A percentile compares a stretch with the other conserved stretches of the same genome.
Conservation (phyloP, 805 yeast species). For the Phaffomyces opuntiae region DNA sequence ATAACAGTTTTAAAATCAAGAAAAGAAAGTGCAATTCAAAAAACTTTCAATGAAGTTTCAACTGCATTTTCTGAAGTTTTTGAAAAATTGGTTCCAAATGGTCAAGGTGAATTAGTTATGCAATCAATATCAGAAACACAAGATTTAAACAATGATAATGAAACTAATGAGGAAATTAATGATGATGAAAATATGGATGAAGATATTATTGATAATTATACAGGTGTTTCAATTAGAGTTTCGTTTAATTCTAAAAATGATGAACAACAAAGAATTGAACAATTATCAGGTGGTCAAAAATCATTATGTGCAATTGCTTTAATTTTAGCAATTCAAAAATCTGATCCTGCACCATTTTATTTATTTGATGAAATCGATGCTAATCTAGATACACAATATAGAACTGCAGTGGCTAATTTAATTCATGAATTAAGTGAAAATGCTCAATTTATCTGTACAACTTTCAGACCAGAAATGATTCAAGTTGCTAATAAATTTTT, state of each 20-base stretch:
- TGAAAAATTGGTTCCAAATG: constrained; percentile 75
- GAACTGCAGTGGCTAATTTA: constrained; percentile 78
- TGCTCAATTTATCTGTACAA: constrained; percentile 94
- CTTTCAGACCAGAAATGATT: constrained; percentile 90
- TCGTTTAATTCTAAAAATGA: constrained; percentile 82
- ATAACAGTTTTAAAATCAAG: constrained; percentile 65
- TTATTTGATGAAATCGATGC: constrained; percentile 96
- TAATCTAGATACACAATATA: constrained; percentile 84
- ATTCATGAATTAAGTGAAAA: constrained; percentile 54
- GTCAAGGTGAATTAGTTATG: constrained; percentile 69
- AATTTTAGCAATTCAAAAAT: constrained; percentile 86
- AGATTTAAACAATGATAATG: constrained; percentile 11
- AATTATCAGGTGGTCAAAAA: constrained; percentile 94
- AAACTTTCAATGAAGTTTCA: constrained; percentile 73
- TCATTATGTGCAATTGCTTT: constrained; percentile 94
- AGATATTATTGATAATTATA: constrained; percentile 41
- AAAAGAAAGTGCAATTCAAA: constrained; percentile 74
- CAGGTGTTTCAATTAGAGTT: constrained; percentile 80
- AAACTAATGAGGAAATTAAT: constrained; percentile 17
- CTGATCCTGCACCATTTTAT: constrained; percentile 97
- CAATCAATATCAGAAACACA: constrained; percentile 21
- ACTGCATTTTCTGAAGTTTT: constrained; percentile 68
- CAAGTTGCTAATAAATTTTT: constrained; percentile 80
- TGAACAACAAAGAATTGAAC: constrained; percentile 84
- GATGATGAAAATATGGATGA: constrained; percentile 15